Evolutionary conservation across 2,329 filamentous ascomycete species (phyloP).

Genomic region (Talaromyces sp.): DNA sequence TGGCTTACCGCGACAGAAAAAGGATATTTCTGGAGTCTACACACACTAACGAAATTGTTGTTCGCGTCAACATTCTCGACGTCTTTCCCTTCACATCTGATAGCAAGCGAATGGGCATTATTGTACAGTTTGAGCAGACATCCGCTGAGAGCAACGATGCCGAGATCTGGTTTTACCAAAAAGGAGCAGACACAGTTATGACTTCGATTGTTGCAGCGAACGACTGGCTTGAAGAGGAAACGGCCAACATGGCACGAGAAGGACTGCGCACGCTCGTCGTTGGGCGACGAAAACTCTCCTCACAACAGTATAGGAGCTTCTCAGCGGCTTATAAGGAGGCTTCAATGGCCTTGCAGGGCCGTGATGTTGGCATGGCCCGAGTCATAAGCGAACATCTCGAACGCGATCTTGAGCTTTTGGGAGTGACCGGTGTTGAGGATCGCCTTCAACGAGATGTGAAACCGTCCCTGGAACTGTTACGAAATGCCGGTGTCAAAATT

Average conservation of each 20-base stretch:
- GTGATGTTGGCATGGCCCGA: constrained; percentile 74
- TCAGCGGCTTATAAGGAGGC: constrained; percentile 68
- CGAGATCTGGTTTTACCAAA: constrained; percentile 98
- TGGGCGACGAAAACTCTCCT: constrained; percentile 79
- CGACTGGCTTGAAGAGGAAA: constrained; percentile 98
- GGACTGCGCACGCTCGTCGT: constrained; percentile 90
- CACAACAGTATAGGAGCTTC: constrained; percentile 76
- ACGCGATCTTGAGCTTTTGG: constrained; percentile 80
- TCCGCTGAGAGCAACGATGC: constrained; percentile 50
- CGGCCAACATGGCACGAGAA: constrained; percentile 98
- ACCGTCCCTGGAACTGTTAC: constrained; percentile 84
- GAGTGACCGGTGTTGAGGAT: constrained; percentile 97
- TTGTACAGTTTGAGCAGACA: constrained; percentile 73
- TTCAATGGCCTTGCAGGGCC: constrained; percentile 69
- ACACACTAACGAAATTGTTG: constrained; percentile 65
- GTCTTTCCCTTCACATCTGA: constrained; percentile 98
- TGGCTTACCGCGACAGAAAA: constrained; percentile 80
- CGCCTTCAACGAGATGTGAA: constrained; percentile 95
- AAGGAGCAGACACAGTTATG: constrained; percentile 98
- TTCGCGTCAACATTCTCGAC: constrained; percentile 82
- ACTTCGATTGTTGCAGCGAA: constrained; percentile 89
- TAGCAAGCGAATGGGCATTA: constrained; percentile 95
- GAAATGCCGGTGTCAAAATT: constrained; percentile 97
- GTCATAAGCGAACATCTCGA: constrained; percentile 80
- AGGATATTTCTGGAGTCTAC: constrained; percentile 76